Base-by-base conservation (phyloP, 2,329 filamentous ascomycete genomes). In the Diaporthe batatas region DNA sequence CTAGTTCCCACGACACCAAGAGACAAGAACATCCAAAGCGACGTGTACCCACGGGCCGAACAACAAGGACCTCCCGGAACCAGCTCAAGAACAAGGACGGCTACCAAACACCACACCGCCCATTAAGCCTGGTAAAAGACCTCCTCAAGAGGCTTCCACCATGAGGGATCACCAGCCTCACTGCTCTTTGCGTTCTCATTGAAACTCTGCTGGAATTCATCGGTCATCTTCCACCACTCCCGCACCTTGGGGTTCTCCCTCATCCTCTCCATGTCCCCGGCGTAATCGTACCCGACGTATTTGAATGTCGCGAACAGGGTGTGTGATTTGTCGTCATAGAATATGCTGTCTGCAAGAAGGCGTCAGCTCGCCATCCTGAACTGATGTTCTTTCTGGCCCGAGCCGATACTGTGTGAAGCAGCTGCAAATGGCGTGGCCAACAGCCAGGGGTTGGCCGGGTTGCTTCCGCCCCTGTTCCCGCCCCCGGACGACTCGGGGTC, bases 221-320 rank as follows among this genome's bases (percentile, higher is more conserved):
- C 93, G 65, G 93, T 95, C 90, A 95, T 92, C 72, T 84, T 84
- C 93, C 93, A 96, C 94, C 93, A 96, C 80, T 93, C 91, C 71
- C 90, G 87, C 44, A 95, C 92, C 78, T 91, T 91, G 0, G 89
- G 87, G 77, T 95, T 94, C 72, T 89, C 90, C 1, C 87, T 86
- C 93, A 95, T 95, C 74, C 85, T 87, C 81, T 89, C 87, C 94
- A 96, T 95, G 79, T 96, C 93, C 12, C 86, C 91, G 2, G 89
- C 90, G 74, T 89, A 95, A 75, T 94, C 88, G 73, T 88, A 88
- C 0, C 94, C 93, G n/a, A 92, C 85, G 78, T 95, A 96, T 80
- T 94, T 95, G 85, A 95, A 94, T 32, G 85, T 90, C 0, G 92
- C 92, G 79, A 95, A 95, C 1, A 96, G 86, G 54, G 91, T 91